Base-by-base conservation (phyloP, 495 filamentous ascomycete genomes). In the Penicillium paradoxum region DNA sequence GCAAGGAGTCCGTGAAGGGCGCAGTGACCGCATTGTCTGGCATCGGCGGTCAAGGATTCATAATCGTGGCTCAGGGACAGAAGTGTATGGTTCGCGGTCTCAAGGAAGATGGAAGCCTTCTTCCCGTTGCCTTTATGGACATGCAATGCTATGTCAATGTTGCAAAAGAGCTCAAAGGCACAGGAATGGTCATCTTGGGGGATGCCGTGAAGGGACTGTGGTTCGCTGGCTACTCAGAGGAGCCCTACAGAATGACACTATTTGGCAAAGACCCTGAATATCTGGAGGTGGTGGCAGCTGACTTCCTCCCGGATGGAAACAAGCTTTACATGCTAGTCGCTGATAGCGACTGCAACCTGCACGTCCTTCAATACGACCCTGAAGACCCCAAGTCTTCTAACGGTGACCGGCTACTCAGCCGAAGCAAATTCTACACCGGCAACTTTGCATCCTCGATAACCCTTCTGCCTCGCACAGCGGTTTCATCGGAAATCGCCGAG, bases 91-190 rank as follows among this genome's bases (percentile, higher is more conserved):
- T 99, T 2, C 78, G 93, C 44, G 93, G 93, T 33, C 76, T 99
- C 0, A 97, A 97, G 62, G 93, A 97, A 70, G 93, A 99, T 59
- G 87, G 89, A 2, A 87, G 83, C 4, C 77, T 97, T 39, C 78
- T 97, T 2, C 93, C 93, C 0, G 92, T 97, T 19, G 93, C 93
- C 1, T 99, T 99, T 61, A 88, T 99, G 83, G 93, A 99, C 61
- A 91, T 96, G 85, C 91, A 88, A 73, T 90, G 88, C 70, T 91
- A 92, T 67, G 87, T 95, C 27, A 89, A 81, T 2, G 79, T 85
- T 4, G 83, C 86, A 41, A 95, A 91, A 64, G 88, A 89, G 56
- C 76, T 97, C 33, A 80, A 80, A 21, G 84, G 86, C 1, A 95
- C 90, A 0, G 91, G 92, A 4, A 76, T 97, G 63, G 88, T 83